Evolutionary conservation across 345 rosid genomes (phyloP).

Genomic region (Acer yangbiense): DNA sequence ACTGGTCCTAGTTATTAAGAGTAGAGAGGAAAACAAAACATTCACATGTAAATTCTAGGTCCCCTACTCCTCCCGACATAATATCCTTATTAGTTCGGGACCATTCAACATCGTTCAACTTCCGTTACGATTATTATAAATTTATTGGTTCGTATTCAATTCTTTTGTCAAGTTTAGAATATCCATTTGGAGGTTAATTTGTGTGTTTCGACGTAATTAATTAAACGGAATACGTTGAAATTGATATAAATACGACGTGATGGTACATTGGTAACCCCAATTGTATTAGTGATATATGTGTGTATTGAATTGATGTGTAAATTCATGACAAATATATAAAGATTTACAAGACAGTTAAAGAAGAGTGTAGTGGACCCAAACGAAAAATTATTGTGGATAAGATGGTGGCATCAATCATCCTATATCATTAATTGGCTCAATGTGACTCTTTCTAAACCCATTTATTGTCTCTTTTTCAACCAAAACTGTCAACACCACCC

Average conservation of each 20-base stretch:
- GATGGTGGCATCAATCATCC: slow-evolving; percentile 15
- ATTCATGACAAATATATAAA: too few species aligned
- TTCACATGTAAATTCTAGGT: slow-evolving; percentile 1
- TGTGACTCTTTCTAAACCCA: slow-evolving; percentile 3
- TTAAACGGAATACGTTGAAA: too few species aligned
- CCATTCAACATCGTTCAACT: neutral
- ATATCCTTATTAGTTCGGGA: neutral
- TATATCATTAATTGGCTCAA: neutral
- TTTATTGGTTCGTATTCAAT: too few species aligned
- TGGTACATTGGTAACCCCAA: too few species aligned
- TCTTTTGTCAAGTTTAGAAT: too few species aligned
- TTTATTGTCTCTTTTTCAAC: neutral
- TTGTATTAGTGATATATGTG: too few species aligned
- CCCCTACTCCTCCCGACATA: neutral
- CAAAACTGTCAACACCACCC: neutral
- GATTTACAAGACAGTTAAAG: neutral
- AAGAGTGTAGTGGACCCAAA: neutral
- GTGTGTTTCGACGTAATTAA: too few species aligned
- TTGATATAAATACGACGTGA: too few species aligned
- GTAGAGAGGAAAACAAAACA: neutral
- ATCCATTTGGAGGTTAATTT: too few species aligned
- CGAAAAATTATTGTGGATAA: neutral
- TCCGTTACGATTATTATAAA: too few species aligned
- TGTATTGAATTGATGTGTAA: too few species aligned
- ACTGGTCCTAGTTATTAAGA: slow-evolving; percentile 25